Evolutionary conservation across 1,139 yeast genomes (phyloP).

Genomic region (Debaryomyces robertsiae): DNA sequence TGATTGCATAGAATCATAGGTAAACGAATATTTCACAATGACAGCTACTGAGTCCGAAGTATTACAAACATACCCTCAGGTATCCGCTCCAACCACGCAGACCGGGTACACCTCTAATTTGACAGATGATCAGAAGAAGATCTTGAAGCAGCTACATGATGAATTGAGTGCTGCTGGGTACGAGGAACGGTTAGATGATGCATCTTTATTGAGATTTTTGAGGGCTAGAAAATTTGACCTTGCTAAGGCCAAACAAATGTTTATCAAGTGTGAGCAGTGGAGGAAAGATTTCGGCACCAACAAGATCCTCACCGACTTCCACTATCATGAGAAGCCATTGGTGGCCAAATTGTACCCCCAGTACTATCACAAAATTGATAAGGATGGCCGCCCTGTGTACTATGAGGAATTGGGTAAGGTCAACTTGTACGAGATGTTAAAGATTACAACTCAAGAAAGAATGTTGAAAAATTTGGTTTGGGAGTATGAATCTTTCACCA

Average conservation of each 20-base stretch:
- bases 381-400: slow-evolving; percentile 95
- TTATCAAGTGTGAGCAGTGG: slow-evolving; percentile 87
- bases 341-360: slow-evolving; percentile 94
- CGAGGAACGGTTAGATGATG: slow-evolving; percentile 78
- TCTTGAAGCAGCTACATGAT: slow-evolving; percentile 59
- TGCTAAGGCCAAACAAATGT: slow-evolving; percentile 79
- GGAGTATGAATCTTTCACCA: slow-evolving; percentile 93
- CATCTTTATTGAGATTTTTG: slow-evolving; percentile 85
- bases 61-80: slow-evolving; percentile 66
- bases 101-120: slow-evolving; percentile 86
- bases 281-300: slow-evolving; percentile 83
- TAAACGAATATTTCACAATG: slow-evolving; percentile 7
- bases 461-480: slow-evolving; percentile 95
- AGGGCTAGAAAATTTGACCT: slow-evolving; percentile 95
- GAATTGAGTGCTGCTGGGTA: slow-evolving; percentile 66
- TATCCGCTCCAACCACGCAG: slow-evolving; percentile 55
- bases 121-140: slow-evolving; percentile 65
- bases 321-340: slow-evolving; percentile 84
- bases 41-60: slow-evolving; percentile 29
- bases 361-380: slow-evolving; percentile 95
- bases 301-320: slow-evolving; percentile 82
- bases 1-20: not conserved
- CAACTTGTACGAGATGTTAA: slow-evolving; percentile 86
- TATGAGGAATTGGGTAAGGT: slow-evolving; percentile 92
- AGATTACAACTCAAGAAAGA: slow-evolving; percentile 91